Evolutionary conservation across 2,329 filamentous ascomycete genomes (phyloP).

Genomic region (Talaromyces sp.): DNA sequence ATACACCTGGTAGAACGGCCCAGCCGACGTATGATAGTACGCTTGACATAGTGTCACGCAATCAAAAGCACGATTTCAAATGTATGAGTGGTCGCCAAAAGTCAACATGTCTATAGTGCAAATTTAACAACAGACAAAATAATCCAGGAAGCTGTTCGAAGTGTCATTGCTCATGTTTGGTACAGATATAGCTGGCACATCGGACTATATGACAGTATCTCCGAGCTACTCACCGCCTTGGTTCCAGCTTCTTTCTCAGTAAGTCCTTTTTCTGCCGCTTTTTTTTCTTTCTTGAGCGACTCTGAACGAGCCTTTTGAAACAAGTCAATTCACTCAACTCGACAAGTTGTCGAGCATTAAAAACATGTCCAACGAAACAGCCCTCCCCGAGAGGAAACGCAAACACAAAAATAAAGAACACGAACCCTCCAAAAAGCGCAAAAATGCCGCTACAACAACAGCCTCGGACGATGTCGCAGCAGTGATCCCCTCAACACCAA

Average conservation of each 20-base stretch:
- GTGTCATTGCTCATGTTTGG: background rate
- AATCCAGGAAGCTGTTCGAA: background rate
- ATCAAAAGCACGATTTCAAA: background rate
- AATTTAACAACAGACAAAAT: background rate
- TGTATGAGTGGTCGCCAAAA: background rate
- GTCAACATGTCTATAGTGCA: background rate
- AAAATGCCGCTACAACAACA: slow-evolving; percentile 22
- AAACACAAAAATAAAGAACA: slow-evolving; percentile 47
- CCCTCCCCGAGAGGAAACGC: slow-evolving; percentile 37
- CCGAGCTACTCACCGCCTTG: slow-evolving; percentile 7
- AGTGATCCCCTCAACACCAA: background rate
- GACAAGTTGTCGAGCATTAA: slow-evolving; percentile 19
- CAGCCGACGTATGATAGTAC: slow-evolving; percentile 58
- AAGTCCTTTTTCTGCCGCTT: slow-evolving; percentile 8
- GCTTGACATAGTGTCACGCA: slow-evolving; percentile 32
- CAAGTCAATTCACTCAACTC: background rate
- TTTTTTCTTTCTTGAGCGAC: slow-evolving; percentile 5
- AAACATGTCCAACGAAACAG: slow-evolving; percentile 35
- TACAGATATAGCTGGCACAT: background rate
- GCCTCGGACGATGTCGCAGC: background rate
- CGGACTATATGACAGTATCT: background rate
- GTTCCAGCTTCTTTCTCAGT: background rate
- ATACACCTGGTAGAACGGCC: slow-evolving; percentile 60
- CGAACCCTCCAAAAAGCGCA: slow-evolving; percentile 42
- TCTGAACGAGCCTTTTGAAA: background rate